phyloP scores from a whole-genome alignment of 2,329 filamentous ascomycete species.

The Aspergillus quadricinctus region DNA sequence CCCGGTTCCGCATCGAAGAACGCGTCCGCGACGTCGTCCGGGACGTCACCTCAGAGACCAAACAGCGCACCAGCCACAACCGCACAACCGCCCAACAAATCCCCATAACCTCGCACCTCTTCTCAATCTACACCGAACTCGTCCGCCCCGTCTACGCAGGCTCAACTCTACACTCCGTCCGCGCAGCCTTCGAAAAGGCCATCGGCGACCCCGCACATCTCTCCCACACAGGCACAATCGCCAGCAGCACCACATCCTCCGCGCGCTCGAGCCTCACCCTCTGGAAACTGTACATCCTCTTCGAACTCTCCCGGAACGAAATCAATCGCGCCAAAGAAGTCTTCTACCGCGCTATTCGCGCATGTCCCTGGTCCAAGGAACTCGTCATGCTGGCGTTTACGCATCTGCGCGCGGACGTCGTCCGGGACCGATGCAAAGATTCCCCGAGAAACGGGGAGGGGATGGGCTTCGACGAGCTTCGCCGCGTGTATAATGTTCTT shows the following conservation, averaged over 20 bases:
- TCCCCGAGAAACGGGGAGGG: conserved; percentile 11
- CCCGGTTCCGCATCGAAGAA: conserved; percentile 68
- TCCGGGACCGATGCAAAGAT: neutral
- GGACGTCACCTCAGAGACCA: conserved; percentile 23
- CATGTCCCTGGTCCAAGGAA: conserved; percentile 61
- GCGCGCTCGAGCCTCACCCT: conserved; percentile 41
- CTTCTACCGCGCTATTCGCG: conserved; percentile 53
- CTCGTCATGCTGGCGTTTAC: conserved; percentile 56
- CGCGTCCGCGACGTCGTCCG: conserved; percentile 65
- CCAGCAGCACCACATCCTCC: conserved; percentile 6
- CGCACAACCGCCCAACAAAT: conserved; percentile 11
- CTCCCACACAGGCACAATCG: conserved; percentile 4
- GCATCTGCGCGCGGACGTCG: conserved; percentile 28
- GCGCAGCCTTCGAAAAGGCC: conserved; percentile 53
- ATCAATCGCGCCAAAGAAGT: conserved; percentile 45
- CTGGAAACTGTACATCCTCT: conserved; percentile 52
- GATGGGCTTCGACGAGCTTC: conserved; percentile 47
- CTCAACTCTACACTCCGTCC: conserved; percentile 49
- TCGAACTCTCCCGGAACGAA: conserved; percentile 42
- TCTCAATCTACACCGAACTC: conserved; percentile 54
- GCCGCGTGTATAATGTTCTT: conserved; percentile 52
- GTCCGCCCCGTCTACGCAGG: conserved; percentile 40
- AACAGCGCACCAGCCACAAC: conserved; percentile 13
- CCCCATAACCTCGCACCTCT: conserved; percentile 49
- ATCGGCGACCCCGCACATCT: conserved; percentile 28